Evolutionary conservation across 164 flowering plant species (phyloP).

Genomic region (Pachysandra terminalis): DNA sequence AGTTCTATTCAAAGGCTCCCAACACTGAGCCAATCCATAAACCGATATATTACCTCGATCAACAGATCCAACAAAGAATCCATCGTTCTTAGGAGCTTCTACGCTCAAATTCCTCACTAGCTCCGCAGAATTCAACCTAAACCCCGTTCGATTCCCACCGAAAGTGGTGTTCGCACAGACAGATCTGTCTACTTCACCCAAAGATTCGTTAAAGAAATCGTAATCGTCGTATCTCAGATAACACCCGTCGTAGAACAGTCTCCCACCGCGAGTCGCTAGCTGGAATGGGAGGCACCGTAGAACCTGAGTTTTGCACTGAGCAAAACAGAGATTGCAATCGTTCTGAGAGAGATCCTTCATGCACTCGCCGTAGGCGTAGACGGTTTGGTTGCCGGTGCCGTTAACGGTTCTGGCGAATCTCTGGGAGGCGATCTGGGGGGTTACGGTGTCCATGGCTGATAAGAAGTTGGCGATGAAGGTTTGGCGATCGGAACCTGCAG

Average conservation of each 20-base stretch:
- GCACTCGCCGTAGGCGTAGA: constrained; percentile 67
- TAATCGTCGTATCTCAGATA: constrained; percentile 69
- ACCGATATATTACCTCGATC: constrained; percentile 36
- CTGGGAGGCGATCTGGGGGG: constrained; percentile 33
- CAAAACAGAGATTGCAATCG: constrained; percentile 69
- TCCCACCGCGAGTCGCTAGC: constrained; percentile 41
- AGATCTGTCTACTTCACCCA: constrained; percentile 27
- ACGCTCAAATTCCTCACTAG: constrained; percentile 49
- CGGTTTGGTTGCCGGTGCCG: constrained; percentile 47
- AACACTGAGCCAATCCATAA: constrained; percentile 80
- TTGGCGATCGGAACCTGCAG: constrained; percentile 25
- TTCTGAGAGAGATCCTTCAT: constrained; percentile 48
- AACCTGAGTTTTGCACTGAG: constrained; percentile 51
- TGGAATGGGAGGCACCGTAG: constrained; percentile 65
- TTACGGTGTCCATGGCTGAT: constrained; percentile 39
- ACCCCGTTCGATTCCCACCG: constrained; percentile 25
- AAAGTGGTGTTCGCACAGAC: constrained; percentile 36
- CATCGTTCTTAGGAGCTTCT: constrained; percentile 40
- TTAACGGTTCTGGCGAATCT: constrained; percentile 31
- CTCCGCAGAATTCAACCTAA: constrained; percentile 22
- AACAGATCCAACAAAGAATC: constrained; percentile 49
- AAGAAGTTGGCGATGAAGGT: constrained; percentile 46
- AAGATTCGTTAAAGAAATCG: constrained; percentile 41
- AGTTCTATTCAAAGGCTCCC: constrained; percentile 43
- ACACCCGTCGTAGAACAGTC: constrained; percentile 69